A percentile compares a stretch with the other conserved stretches of the same genome.
Conservation (phyloP, 164 flowering plant species). For the Liriodendron chinense region DNA sequence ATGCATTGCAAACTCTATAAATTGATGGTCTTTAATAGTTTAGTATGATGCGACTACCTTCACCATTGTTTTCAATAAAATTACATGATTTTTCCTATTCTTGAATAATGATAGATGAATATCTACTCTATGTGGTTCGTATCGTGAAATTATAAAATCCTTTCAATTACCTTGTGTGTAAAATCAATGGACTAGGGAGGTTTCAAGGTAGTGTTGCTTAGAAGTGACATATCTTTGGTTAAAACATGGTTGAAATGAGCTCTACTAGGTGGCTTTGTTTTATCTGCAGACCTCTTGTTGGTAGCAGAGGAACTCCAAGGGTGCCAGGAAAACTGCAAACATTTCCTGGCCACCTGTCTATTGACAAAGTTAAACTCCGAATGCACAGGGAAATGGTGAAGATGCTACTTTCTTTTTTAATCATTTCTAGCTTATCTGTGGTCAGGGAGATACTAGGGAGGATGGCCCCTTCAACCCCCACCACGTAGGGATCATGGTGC, state of each 20-base stretch:
- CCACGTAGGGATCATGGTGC: neutral
- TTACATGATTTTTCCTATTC: too few species aligned
- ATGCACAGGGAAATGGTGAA: conserved; percentile 45
- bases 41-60: neutral
- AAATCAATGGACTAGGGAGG: too few species aligned
- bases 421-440: neutral
- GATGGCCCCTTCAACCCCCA: neutral
- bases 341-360: conserved; percentile 55
- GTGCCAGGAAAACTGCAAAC: conserved; percentile 25
- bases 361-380: conserved; percentile 42
- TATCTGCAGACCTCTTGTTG: conserved; percentile 57
- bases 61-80: neutral
- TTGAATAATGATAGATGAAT: neutral
- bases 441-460: neutral
- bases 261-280: neutral
- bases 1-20: neutral
- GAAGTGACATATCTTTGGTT: neutral
- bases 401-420: neutral
- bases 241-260: neutral
- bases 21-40: neutral
- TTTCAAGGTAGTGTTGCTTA: neutral
- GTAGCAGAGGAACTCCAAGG: conserved; percentile 31
- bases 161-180: neutral
- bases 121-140: neutral
- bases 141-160: neutral